Conservation (phyloP, 805 yeast species). For the Candida odintsovae region DNA sequence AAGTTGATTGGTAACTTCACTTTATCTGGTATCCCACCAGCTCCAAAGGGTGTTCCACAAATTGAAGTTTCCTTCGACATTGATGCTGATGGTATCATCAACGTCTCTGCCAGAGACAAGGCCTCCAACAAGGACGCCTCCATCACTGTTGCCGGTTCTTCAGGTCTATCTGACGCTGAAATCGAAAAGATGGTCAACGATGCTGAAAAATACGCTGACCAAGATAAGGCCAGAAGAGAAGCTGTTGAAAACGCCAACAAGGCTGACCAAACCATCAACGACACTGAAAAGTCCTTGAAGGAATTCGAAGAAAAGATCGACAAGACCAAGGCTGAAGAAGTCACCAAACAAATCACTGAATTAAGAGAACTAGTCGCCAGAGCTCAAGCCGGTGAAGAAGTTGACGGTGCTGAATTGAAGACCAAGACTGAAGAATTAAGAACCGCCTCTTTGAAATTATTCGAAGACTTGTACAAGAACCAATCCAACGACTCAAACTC, state of each 20-base stretch:
- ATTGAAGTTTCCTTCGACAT: conserved; percentile 71
- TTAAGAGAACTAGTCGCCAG: conserved; percentile 70
- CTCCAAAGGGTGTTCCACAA: conserved; percentile 79
- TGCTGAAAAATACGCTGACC: conserved; percentile 53
- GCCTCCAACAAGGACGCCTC: conserved; percentile 78
- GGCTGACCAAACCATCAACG: conserved; percentile 75
- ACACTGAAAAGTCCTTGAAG: conserved; percentile 77
- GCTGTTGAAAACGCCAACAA: conserved; percentile 77
- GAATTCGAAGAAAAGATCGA: conserved; percentile 68
- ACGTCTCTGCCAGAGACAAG: conserved; percentile 79
- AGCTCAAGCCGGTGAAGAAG: conserved; percentile 59
- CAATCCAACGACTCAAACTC: conserved; percentile 20
- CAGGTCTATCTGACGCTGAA: conserved; percentile 59
- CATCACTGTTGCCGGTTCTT: conserved; percentile 55
- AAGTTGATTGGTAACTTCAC: conserved; percentile 73
- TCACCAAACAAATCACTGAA: conserved; percentile 34
- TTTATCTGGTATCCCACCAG: conserved; percentile 65
- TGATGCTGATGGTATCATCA: conserved; percentile 79
- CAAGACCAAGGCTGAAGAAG: conserved; percentile 48
- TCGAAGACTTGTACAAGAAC: conserved; percentile 41
- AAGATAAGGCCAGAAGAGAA: conserved; percentile 51
- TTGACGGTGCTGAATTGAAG: conserved; percentile 58
- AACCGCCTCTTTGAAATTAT: conserved; percentile 69
- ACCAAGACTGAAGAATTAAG: conserved; percentile 78
- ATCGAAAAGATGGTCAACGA: conserved; percentile 55